phyloP scores from a whole-genome alignment of 306 rosid species.

The Rosa persica region DNA sequence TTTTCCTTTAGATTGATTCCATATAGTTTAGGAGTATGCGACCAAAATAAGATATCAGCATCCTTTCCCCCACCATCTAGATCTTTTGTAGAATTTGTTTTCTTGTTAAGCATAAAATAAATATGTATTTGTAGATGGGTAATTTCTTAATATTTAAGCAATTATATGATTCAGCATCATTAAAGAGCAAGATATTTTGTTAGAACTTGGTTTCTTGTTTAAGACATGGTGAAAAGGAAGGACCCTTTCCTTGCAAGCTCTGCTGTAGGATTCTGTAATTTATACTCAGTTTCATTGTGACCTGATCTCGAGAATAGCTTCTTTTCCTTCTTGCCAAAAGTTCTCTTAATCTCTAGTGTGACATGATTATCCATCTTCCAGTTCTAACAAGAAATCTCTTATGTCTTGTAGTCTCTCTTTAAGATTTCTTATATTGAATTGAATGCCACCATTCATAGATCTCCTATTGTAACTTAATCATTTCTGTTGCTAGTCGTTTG shows the following conservation, averaged over 20 bases:
- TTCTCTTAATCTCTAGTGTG: neutral
- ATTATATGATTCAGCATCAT: neutral
- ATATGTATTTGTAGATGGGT: neutral
- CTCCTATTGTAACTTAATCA: neutral
- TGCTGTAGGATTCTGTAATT: neutral
- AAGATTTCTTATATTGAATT: neutral
- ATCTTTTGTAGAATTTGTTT: neutral
- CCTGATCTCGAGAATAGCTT: neutral
- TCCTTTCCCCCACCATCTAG: neutral
- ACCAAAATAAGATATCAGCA: neutral
- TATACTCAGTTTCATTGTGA: neutral
- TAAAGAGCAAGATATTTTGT: neutral
- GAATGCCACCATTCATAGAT: neutral
- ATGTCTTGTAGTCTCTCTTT: slow-evolving; percentile 5
- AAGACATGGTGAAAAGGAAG: slow-evolving; percentile 5
- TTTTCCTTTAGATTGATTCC: neutral
- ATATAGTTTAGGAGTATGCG: neutral
- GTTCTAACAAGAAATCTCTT: slow-evolving; percentile 10
- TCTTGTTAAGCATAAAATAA: neutral
- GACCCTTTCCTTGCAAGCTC: slow-evolving; percentile 8
- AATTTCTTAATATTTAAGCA: neutral
- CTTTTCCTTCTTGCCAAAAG: neutral
- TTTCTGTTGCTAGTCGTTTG: neutral
- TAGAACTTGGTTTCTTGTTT: neutral
- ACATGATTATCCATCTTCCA: slow-evolving; percentile 12